A percentile compares a stretch with the other conserved stretches of the same genome.
These are phyloP conservation scores for Camelina neglecta DNA, from an alignment of 345 rosid species.

Conservation along the genomic window DNA sequence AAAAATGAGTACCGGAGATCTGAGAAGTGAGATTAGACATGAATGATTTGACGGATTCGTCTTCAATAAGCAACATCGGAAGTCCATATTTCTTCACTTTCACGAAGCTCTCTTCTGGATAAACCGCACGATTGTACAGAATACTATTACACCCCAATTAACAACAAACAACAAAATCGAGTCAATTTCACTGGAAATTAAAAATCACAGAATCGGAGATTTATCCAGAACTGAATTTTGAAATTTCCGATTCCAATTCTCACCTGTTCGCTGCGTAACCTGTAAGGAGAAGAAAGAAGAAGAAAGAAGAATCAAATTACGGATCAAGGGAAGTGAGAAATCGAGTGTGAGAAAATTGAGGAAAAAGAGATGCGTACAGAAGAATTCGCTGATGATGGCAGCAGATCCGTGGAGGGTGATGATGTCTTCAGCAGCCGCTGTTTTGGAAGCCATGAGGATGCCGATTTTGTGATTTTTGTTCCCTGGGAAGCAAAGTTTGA, in stretches of 20 bases:
- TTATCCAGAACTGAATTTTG: background rate
- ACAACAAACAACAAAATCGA: slow-evolving; percentile 2
- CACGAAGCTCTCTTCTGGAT: slow-evolving; percentile 88
- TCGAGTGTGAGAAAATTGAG: background rate
- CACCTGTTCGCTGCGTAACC: slow-evolving; percentile 99
- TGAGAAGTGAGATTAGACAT: slow-evolving; percentile 71
- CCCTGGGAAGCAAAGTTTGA: background rate
- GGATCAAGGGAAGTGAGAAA: background rate
- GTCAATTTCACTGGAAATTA: slow-evolving; percentile 23
- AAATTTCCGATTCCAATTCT: slow-evolving; percentile 2
- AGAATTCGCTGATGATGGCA: slow-evolving; percentile 95
- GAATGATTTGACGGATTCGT: slow-evolving; percentile 86
- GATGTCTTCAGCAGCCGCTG: slow-evolving; percentile 85
- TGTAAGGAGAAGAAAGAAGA: slow-evolving; percentile 40
- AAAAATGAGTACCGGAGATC: slow-evolving; percentile 62
- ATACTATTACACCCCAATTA: slow-evolving; percentile 50
- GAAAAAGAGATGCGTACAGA: slow-evolving; percentile 52
- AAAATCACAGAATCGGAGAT: background rate
- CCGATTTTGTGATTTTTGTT: background rate
- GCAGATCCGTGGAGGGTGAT: slow-evolving; percentile 98
- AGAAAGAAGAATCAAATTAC: background rate
- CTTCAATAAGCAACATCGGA: slow-evolving; percentile 87
- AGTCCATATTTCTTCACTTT: slow-evolving; percentile 98
- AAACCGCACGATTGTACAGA: slow-evolving; percentile 92
- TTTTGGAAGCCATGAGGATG: slow-evolving; percentile 67